Evolutionary conservation across 2,329 filamentous ascomycete species (phyloP).

Genomic region (Endoconidiophora laricicola): DNA sequence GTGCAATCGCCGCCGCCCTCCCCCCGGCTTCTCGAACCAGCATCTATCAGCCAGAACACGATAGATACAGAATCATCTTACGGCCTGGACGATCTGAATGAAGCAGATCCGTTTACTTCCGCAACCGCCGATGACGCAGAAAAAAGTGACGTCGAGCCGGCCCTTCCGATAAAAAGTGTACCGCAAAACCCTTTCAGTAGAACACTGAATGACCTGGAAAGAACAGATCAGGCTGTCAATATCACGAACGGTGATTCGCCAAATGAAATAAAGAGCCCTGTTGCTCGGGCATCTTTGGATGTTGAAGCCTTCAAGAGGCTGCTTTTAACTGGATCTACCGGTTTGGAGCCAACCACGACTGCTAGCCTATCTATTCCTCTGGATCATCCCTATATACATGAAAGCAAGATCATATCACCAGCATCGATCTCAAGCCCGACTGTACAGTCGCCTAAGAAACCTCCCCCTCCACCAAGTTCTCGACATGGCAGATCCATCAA

Average conservation of each 20-base stretch:
- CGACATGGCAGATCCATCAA: conserved; percentile 63
- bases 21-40: conserved; percentile 20
- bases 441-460: conserved; percentile 35
- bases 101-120: conserved; percentile 11
- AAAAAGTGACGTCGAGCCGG: conserved; percentile 10
- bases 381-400: neutral
- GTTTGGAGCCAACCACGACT: conserved; percentile 16
- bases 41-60: neutral
- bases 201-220: conserved; percentile 35
- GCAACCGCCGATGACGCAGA: conserved; percentile 18
- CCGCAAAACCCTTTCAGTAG: conserved; percentile 34
- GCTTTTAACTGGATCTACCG: conserved; percentile 54
- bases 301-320: conserved; percentile 64
- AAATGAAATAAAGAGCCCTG: neutral
- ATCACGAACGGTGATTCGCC: conserved; percentile 10
- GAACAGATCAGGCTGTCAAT: neutral
- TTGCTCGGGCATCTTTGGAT: conserved; percentile 25
- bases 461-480: conserved; percentile 56
- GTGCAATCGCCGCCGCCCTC: conserved; percentile 47
- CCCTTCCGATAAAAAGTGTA: neutral
- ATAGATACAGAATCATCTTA: neutral
- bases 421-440: conserved; percentile 4
- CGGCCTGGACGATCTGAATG: neutral
- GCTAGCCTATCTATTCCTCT: neutral
- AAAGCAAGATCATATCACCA: neutral